Evolutionary conservation across 2,329 filamentous ascomycete species (phyloP).

Genomic region (Alternaria arbusti): DNA sequence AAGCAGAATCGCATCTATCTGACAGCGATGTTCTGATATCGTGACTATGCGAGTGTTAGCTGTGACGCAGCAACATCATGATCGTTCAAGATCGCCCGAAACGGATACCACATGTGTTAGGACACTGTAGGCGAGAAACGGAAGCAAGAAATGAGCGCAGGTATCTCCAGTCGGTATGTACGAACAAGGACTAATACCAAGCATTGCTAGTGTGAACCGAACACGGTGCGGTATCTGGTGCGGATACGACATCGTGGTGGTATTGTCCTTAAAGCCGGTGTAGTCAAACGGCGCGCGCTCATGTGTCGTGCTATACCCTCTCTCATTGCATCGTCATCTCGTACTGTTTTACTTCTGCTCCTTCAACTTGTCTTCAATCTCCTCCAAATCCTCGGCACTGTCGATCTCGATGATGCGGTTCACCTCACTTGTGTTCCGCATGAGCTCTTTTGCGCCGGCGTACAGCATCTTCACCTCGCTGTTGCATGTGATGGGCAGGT

Average conservation of each 20-base stretch:
- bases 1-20: background rate
- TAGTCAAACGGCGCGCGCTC: background rate
- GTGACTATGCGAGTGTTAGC: background rate
- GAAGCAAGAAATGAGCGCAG: background rate
- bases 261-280: background rate
- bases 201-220: background rate
- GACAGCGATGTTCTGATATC: background rate
- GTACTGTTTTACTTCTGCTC: slow-evolving; percentile 13
- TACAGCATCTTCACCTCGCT: slow-evolving; percentile 89
- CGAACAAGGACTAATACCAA: background rate
- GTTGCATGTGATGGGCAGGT: slow-evolving; percentile 91
- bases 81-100: background rate
- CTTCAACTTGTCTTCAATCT: slow-evolving; percentile 74
- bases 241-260: background rate
- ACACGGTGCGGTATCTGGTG: background rate
- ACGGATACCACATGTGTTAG: background rate
- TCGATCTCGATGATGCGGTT: slow-evolving; percentile 85
- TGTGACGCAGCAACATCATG: background rate
- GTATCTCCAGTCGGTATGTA: background rate
- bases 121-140: background rate
- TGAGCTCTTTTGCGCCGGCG: slow-evolving; percentile 92
- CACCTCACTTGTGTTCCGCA: slow-evolving; percentile 93
- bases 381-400: slow-evolving; percentile 78
- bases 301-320: background rate
- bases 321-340: background rate